A percentile compares a stretch with the other conserved stretches of the same genome.
phyloP scores from a whole-genome alignment of 495 filamentous ascomycete genomes.

The Lasiosphaeria ovina region DNA sequence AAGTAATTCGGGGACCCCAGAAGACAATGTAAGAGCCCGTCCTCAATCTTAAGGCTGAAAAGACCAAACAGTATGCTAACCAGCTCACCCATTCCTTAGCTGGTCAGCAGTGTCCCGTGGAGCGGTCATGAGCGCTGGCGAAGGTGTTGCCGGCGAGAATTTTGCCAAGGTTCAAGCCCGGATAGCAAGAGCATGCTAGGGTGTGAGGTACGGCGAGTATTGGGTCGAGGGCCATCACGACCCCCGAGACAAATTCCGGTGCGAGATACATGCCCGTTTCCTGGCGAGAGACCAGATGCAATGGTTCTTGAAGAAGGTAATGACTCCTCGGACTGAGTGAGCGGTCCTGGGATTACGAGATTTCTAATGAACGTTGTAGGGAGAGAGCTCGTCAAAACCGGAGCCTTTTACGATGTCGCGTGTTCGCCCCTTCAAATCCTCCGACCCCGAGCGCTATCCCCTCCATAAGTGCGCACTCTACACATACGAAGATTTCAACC shows the following conservation, averaged over 20 bases:
- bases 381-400: not conserved
- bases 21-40: not conserved
- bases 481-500: constrained; percentile 2
- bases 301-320: not conserved
- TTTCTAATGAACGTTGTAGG: not conserved
- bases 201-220: not conserved
- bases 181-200: not conserved
- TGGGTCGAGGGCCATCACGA: not conserved
- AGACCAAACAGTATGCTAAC: not conserved
- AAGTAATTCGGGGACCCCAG: not conserved
- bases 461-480: not conserved
- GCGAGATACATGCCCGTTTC: not conserved
- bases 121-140: not conserved
- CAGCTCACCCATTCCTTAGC: not conserved
- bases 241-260: not conserved
- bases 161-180: not conserved
- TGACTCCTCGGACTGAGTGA: not conserved
- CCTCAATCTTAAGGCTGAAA: not conserved
- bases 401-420: not conserved
- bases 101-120: not conserved
- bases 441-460: not conserved
- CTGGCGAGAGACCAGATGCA: not conserved
- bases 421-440: not conserved
- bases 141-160: not conserved
- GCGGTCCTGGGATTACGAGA: not conserved